Base-by-base conservation (phyloP, 1,284 basidiomycete genomes). In the Albatrellus sp. region DNA sequence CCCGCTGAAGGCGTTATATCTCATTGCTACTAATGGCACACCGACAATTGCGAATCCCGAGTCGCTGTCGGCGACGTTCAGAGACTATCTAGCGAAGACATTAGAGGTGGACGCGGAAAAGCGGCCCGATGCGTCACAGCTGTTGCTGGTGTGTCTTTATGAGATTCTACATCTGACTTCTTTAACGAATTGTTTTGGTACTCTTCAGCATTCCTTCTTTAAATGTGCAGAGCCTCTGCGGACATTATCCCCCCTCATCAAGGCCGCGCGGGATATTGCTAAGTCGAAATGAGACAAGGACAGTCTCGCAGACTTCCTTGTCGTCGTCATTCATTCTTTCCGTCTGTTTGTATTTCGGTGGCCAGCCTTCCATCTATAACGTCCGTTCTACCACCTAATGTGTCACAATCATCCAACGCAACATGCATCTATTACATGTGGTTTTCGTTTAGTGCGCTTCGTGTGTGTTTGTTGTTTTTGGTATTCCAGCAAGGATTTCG, bases 21-120 rank as follows among this genome's bases (percentile, higher is more conserved):
- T 98, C 42, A 98, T 98, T 57, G 93, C 92, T 5, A 98, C 92
- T 16, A 98, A 97, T 58, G 93, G 94, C n/a, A 98, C 93, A 40
- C 94, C 94, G 9, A 88, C 88, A 48, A 90, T 98, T 53, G 88
- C 91, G 52, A 94, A 97, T 61, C 92, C 93, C 19, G 93, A 97
- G 64, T 84, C 86, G 52, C 70, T 98, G 17, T 86, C 82, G 5
- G 60, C 75, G 0, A 73, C 86, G n/a, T 97, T 99, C 69, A 81
- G 79, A 50, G 89, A 96, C 58, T 98, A 97, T 58, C 69, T 99
- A 35, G 74, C 80, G 13, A 81, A 84, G 60, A 84, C 86, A n/a
- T 69, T 98, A 40, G 91, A 96, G 53, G 96, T 98, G 13, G 91
- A 98, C 57, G 84, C 89, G 10, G 92, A 97, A 60, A 89, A 87